Evolutionary conservation across 306 rosid genomes (phyloP).

Genomic region (Lathyrus tuberosus): DNA sequence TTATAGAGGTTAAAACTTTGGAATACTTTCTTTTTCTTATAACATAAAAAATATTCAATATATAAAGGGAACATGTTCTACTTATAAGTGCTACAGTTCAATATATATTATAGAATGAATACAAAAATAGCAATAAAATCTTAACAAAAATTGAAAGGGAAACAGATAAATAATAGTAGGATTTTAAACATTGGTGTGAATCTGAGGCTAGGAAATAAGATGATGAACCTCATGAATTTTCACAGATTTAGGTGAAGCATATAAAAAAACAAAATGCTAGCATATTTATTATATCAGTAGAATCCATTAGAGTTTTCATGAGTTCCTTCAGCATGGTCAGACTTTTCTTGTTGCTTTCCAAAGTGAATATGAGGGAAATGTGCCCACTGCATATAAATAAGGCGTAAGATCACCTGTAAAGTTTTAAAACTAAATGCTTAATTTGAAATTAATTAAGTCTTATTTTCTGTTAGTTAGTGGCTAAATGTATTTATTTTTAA

Average conservation of each 20-base stretch:
- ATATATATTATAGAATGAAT: conserved; percentile 29
- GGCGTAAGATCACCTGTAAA: too few relatives aligned
- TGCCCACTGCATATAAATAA: conserved; percentile 77
- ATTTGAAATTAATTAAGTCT: too few relatives aligned
- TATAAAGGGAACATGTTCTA: not conserved
- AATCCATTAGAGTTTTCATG: conserved; percentile 61
- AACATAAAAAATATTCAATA: conserved; percentile 27
- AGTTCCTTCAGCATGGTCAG: conserved; percentile 62
- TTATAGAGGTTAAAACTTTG: not conserved
- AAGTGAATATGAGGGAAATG: conserved; percentile 97
- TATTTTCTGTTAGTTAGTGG: too few relatives aligned
- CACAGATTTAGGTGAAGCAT: conserved; percentile 46
- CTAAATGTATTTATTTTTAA: too few relatives aligned
- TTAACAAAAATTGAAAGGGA: conserved; percentile 31
- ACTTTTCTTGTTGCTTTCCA: conserved; percentile 75
- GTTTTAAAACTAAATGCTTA: too few relatives aligned
- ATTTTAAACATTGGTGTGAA: conserved; percentile 42
- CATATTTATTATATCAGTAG: conserved; percentile 49
- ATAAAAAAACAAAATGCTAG: conserved; percentile 43
- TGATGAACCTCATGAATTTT: conserved; percentile 51
- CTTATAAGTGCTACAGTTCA: too few relatives aligned
- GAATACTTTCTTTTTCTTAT: not conserved
- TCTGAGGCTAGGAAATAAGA: conserved; percentile 44
- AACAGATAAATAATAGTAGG: conserved; percentile 24
- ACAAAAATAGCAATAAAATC: conserved; percentile 45